These are phyloP conservation scores for Streptanthus diversifolius DNA, from an alignment of 345 rosid genomes.

Conservation along the genomic window DNA sequence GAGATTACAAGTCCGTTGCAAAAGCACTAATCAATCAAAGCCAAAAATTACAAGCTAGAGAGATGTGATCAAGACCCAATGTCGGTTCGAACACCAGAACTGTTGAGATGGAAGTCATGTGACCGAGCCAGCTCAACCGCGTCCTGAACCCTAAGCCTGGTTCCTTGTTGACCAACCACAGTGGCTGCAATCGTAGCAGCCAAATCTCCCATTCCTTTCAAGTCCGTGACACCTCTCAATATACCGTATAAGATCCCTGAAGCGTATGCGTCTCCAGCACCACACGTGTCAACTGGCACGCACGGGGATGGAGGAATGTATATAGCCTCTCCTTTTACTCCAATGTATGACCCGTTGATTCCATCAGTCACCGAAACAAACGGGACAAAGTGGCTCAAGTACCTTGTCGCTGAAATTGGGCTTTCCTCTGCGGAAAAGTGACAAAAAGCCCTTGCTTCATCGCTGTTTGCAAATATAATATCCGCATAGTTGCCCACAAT, in stretches of 20 bases:
- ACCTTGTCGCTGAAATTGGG: slow-evolving; percentile 69
- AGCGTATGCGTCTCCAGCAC: slow-evolving; percentile 96
- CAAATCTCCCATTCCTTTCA: slow-evolving; percentile 75
- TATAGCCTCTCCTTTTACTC: slow-evolving; percentile 93
- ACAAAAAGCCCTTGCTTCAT: slow-evolving; percentile 85
- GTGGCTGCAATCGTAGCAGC: slow-evolving; percentile 91
- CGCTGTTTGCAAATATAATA: slow-evolving; percentile 78
- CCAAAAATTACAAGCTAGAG: slow-evolving; percentile 48
- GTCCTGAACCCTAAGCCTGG: slow-evolving; percentile 75
- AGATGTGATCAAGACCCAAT: slow-evolving; percentile 57
- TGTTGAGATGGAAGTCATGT: slow-evolving; percentile 43
- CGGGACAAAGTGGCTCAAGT: slow-evolving; percentile 88
- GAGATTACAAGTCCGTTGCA: slow-evolving; percentile 10
- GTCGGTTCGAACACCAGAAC: slow-evolving; percentile 46
- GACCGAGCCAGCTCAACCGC: slow-evolving; percentile 66
- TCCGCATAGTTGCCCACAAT: slow-evolving; percentile 76
- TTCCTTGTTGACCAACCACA: slow-evolving; percentile 88
- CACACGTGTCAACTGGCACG: slow-evolving; percentile 77
- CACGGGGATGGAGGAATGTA: slow-evolving; percentile 84
- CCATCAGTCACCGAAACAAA: slow-evolving; percentile 89
- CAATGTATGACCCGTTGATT: slow-evolving; percentile 79
- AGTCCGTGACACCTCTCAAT: slow-evolving; percentile 63
- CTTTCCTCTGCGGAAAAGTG: slow-evolving; percentile 70
- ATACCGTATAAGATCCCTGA: slow-evolving; percentile 84
- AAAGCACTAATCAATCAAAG: slow-evolving; percentile 19